Evolutionary conservation across 306 rosid genomes (phyloP), one percentile per base, ranked within the genome.

Genomic region (Phaseolus lunatus): DNA sequence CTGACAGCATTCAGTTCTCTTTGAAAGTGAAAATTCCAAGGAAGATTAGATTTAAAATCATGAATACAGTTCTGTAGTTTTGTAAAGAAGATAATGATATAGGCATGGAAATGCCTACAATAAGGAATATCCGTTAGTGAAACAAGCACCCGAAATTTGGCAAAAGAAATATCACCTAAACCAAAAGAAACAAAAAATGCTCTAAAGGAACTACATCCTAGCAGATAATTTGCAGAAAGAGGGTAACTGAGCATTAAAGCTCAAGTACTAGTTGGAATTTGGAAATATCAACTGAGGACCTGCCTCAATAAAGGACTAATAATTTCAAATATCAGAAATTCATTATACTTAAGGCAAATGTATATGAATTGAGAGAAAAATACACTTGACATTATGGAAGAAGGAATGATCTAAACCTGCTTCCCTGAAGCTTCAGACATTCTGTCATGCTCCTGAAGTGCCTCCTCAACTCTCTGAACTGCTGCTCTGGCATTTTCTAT

Each of bases 401-500:
- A 65, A 52, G 31, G 57, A 62, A 70, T 33, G 23, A 54, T 53
- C 49, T 45, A 26, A 76, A 91, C 97, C 92, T 89, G 97, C 81
- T 90, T 90, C 73, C 98, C 97, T 59, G 91, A 81, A 58, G 87
- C 90, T 77, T 78, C 80, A 76, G 97, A 89, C 75, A 76, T 85
- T 29, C 81, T 86, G 53, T 93, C 98, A 18, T 93, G 96, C 70
- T 91, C 98, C 83, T 90, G 86, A 80, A 93, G 92, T 41, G 93
- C 92, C 80, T 85, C 89, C 82, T 93, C 98, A 68, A 93, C 97
- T 80, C 92, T 90, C 83, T 89, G 98, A 54, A 93, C 98, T 68
- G 97, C 91, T 72, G 96, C 92, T 82, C 97, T 88, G 18, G 98
- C 98, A 89, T 76, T 85, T 53, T 93, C 98, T 73, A 93, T 93